Evolutionary conservation across 495 filamentous ascomycete genomes (phyloP).

Genomic region (Mytilinidion resinicola): DNA sequence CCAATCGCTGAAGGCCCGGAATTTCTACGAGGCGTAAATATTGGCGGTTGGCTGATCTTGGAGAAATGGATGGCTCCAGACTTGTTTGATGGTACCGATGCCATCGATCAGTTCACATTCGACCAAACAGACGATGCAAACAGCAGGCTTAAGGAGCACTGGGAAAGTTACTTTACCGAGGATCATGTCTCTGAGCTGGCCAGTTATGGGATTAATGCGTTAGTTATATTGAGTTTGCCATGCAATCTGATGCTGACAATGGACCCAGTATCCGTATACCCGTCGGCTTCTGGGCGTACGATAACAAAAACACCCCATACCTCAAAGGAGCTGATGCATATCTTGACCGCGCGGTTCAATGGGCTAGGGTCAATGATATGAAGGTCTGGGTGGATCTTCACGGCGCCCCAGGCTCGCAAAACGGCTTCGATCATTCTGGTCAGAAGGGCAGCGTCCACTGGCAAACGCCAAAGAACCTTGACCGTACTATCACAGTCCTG

Average conservation of each 20-base stretch:
- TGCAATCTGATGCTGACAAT: not conserved
- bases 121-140: conserved; percentile 26
- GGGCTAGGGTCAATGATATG: conserved; percentile 37
- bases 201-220: conserved; percentile 38
- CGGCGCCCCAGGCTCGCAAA: conserved; percentile 40
- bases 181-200: conserved; percentile 33
- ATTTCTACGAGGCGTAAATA: conserved; percentile 25
- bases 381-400: conserved; percentile 40
- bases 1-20: not conserved
- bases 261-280: conserved; percentile 34
- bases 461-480: conserved; percentile 35
- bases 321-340: conserved; percentile 35
- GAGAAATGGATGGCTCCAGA: conserved; percentile 37
- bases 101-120: conserved; percentile 36
- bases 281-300: conserved; percentile 41
- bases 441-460: conserved; percentile 34
- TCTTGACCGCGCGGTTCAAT: conserved; percentile 39
- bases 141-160: conserved; percentile 30
- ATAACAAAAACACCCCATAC: conserved; percentile 35
- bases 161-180: conserved; percentile 38
- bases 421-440: conserved; percentile 42
- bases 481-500: conserved; percentile 35
- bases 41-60: conserved; percentile 39
- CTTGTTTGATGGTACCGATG: conserved; percentile 28
- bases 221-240: not conserved